These are phyloP conservation scores for Phlyctochytrium planicorne DNA, from an alignment of 192 early-diverging fungal species.

Conservation along the genomic window DNA sequence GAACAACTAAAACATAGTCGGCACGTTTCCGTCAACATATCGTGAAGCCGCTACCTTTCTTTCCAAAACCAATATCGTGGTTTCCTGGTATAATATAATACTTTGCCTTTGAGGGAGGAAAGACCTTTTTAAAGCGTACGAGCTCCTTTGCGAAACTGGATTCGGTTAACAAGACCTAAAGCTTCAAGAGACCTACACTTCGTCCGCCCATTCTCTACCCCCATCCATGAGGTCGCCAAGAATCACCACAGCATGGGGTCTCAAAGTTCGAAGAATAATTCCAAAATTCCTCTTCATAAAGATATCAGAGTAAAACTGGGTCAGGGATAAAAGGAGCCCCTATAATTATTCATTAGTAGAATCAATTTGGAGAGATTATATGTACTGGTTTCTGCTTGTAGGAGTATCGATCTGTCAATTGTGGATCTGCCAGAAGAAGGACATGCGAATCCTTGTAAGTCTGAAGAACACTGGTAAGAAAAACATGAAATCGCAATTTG, in stretches of 20 bases:
- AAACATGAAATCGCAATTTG: neutral
- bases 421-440: conserved; percentile 81
- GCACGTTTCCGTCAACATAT: neutral
- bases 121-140: conserved; percentile 52
- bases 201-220: conserved; percentile 43
- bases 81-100: conserved; percentile 79
- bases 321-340: conserved; percentile 57
- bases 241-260: conserved; percentile 69
- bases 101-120: conserved; percentile 34
- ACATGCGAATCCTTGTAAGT: neutral
- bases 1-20: conserved; percentile 26
- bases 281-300: conserved; percentile 82
- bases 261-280: conserved; percentile 49
- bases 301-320: conserved; percentile 81
- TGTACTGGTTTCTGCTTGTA: conserved; percentile 60
- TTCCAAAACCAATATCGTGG: conserved; percentile 84
- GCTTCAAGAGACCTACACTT: neutral
- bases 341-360: conserved; percentile 6
- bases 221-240: conserved; percentile 84
- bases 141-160: conserved; percentile 57
- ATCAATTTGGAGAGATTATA: neutral
- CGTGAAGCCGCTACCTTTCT: conserved; percentile 13
- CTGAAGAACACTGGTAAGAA: neutral
- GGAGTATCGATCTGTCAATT: conserved; percentile 88
- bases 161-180: neutral